Conservation (phyloP, 2,329 filamentous ascomycete species). For the Fusarium equiseti region DNA sequence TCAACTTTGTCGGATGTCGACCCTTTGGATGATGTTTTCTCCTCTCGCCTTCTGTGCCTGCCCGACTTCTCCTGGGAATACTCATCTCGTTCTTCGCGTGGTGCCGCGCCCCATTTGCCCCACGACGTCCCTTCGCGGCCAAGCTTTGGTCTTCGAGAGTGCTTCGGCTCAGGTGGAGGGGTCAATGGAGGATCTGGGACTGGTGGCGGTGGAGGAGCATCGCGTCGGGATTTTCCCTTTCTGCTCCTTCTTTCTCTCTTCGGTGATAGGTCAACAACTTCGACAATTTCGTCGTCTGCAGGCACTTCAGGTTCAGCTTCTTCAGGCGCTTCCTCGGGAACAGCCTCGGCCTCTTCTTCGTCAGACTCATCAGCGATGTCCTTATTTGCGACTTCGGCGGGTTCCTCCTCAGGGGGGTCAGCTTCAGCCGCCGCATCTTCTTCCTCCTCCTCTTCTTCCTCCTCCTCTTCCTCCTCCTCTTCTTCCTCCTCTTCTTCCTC, state of each 20-base stretch:
- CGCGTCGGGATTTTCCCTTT: conserved; percentile 55
- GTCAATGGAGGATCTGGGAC: conserved; percentile 61
- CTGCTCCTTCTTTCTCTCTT: conserved; percentile 60
- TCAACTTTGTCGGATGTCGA: conserved; percentile 78
- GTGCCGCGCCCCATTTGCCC: conserved; percentile 77
- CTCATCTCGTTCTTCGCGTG: conserved; percentile 60
- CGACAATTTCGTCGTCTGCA: conserved; percentile 50
- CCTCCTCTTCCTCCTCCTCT: conserved; percentile 10
- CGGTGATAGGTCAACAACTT: conserved; percentile 64
- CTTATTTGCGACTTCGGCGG: conserved; percentile 36
- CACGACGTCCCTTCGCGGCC: conserved; percentile 79
- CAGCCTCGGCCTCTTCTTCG: conserved; percentile 50
- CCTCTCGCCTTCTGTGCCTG: conserved; percentile 72
- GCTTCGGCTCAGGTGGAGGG: conserved; percentile 67
- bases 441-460: background rate
- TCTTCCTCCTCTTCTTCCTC: conserved; percentile 17
- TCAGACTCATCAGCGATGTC: conserved; percentile 39
- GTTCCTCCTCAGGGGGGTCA: conserved; percentile 37
- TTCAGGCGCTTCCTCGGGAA: conserved; percentile 47
- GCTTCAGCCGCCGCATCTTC: background rate
- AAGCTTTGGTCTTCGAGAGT: conserved; percentile 77
- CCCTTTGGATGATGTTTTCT: conserved; percentile 73
- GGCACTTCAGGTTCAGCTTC: conserved; percentile 45
- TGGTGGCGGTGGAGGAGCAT: conserved; percentile 55
- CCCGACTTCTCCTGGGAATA: conserved; percentile 68